These are phyloP conservation scores for Kentomonas sorsogonicus DNA, from an alignment of 208 protist species.

Conservation along the genomic window DNA sequence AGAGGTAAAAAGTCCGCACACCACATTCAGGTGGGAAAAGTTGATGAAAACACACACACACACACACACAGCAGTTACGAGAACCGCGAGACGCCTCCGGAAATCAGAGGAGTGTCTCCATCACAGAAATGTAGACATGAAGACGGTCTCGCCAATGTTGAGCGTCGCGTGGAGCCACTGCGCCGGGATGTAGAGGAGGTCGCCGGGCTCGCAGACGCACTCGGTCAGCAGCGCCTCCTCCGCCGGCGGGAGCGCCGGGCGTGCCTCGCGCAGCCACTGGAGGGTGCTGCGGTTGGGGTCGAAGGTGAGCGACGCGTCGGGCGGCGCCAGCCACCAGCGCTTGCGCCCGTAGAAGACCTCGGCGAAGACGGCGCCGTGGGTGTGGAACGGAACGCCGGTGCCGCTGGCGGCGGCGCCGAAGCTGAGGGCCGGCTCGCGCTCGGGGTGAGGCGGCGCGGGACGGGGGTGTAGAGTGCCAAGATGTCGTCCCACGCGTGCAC, in stretches of 20 bases:
- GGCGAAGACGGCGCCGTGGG: slow-evolving; percentile 39
- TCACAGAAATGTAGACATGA: slow-evolving; percentile 44
- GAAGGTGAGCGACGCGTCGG: slow-evolving; percentile 15
- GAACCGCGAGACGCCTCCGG: background rate
- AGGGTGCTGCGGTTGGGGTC: slow-evolving; percentile 29
- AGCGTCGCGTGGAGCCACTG: slow-evolving; percentile 49
- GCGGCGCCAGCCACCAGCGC: slow-evolving; percentile 31
- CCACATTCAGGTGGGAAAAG: too few relatives aligned
- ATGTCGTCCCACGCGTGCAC: slow-evolving; percentile 22
- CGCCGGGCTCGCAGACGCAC: slow-evolving; percentile 30
- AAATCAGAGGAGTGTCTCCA: too few relatives aligned
- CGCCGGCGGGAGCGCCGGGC: slow-evolving; percentile 12
- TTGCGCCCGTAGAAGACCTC: slow-evolving; percentile 38
- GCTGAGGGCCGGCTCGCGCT: slow-evolving; percentile 21
- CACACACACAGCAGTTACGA: background rate
- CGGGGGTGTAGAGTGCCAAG: slow-evolving; percentile 18
- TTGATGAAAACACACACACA: too few relatives aligned
- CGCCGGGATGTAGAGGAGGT: slow-evolving; percentile 39
- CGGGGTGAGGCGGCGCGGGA: slow-evolving; percentile 10
- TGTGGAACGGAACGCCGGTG: slow-evolving; percentile 45
- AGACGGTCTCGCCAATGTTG: slow-evolving; percentile 45
- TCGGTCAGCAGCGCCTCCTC: slow-evolving; percentile 11
- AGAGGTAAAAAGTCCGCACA: too few relatives aligned
- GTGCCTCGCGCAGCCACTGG: slow-evolving; percentile 18
- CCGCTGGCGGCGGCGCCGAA: slow-evolving; percentile 40